Evolutionary conservation across 306 rosid genomes (phyloP).

Genomic region (Astragalus glycyphyllos): DNA sequence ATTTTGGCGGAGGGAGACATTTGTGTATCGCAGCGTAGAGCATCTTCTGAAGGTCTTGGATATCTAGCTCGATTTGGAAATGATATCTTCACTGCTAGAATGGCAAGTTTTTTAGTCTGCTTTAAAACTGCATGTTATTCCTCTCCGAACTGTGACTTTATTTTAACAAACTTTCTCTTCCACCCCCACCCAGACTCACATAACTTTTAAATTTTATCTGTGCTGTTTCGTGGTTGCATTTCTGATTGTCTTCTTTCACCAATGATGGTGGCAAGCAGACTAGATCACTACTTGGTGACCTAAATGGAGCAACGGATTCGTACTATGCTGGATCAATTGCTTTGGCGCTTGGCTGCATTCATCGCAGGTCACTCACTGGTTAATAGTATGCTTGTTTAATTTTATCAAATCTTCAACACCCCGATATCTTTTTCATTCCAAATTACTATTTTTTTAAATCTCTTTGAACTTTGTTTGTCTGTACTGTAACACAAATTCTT

Average conservation of each 20-base stretch:
- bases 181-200: not conserved
- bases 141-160: slow-evolving; percentile 32
- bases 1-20: slow-evolving; percentile 92
- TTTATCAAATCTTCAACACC: slow-evolving; percentile 28
- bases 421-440: slow-evolving; percentile 11
- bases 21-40: slow-evolving; percentile 88
- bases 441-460: slow-evolving; percentile 24
- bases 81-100: slow-evolving; percentile 91
- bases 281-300: slow-evolving; percentile 82
- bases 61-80: slow-evolving; percentile 94
- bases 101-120: slow-evolving; percentile 60
- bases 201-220: slow-evolving; percentile 15
- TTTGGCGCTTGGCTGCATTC: slow-evolving; percentile 95
- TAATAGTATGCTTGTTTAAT: slow-evolving; percentile 29
- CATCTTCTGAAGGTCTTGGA: slow-evolving; percentile 91
- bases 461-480: slow-evolving; percentile 34
- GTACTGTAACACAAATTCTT: slow-evolving; percentile 20
- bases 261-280: slow-evolving; percentile 62
- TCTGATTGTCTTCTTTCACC: slow-evolving; percentile 41
- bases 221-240: not conserved
- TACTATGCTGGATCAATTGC: slow-evolving; percentile 88
- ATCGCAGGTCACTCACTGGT: slow-evolving; percentile 76
- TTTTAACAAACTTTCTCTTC: slow-evolving; percentile 23
- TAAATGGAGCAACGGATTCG: slow-evolving; percentile 73
- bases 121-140: slow-evolving; percentile 24